Evolutionary conservation across 2,329 filamentous ascomycete species (phyloP), one percentile per base, ranked within the genome.

Genomic region (Venturiaceae sp.): DNA sequence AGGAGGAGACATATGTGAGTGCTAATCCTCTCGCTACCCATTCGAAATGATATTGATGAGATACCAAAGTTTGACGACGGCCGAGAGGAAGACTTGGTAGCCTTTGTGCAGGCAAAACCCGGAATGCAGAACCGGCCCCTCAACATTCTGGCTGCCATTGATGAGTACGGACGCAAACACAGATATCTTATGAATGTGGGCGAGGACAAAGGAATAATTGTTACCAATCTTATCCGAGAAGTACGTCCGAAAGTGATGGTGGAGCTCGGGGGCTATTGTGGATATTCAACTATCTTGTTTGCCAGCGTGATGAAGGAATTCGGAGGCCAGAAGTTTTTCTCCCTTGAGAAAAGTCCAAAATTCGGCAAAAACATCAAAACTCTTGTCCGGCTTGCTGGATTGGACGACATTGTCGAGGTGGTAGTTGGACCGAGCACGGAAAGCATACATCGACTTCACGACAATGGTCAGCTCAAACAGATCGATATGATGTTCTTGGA

Each of bases 121-220:
- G 76, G 86, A 60, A 71, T 88, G 30, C 80, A 85, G 2, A 60
- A 36, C 21, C 83, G 82, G 21, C 87, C 88, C 0, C 67, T 78
- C 16, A 79, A 78, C 58, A 80, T 92, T 1, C 75, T 92, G 0
- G 75, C 78, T 28, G 82, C 82, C 30, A 90, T 92, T 68, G 87
- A 92, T 66, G 81, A 87, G 56, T 92, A 80, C 69, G 82, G 75
- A 13, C 73, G 81, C 46, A 83, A 80, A 2, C 78, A 82, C 61
- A 87, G 85, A 68, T 88, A 86, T 62, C 79, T 92, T 55, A 92
- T 92, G 85, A 92, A 91, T 63, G 83, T 94, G 1, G 88, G 89
- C 41, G 79, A 84, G 63, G 78, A 84, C 66, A 94, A 94, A 72
- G 88, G 87, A 52, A 79, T 77, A 62, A 85, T 90, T 57, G 82